A percentile compares a stretch with the other conserved stretches of the same genome.
Evolutionary conservation across 2,329 filamentous ascomycete species (phyloP).

Genomic region (Pyrenophora teres): DNA sequence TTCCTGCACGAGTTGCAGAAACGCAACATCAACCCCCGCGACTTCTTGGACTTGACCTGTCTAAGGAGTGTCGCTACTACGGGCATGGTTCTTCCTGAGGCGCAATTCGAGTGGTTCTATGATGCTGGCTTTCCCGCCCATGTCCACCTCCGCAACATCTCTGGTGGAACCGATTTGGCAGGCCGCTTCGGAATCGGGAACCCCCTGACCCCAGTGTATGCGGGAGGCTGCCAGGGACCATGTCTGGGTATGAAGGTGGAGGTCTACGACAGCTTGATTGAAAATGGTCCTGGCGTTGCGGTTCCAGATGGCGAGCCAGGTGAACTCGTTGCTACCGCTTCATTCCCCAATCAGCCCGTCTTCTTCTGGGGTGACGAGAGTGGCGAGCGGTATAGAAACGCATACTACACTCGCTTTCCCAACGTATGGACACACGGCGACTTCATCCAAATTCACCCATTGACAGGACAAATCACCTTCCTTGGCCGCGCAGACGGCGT

Average conservation of each 20-base stretch:
- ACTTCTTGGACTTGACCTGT: slow-evolving; percentile 65
- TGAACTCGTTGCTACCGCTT: slow-evolving; percentile 71
- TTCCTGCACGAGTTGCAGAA: slow-evolving; percentile 77
- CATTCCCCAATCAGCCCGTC: slow-evolving; percentile 76
- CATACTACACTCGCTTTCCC: slow-evolving; percentile 55
- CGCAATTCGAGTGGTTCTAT: slow-evolving; percentile 81
- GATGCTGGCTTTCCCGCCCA: slow-evolving; percentile 69
- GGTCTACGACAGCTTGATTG: slow-evolving; percentile 63
- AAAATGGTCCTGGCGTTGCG: slow-evolving; percentile 54
- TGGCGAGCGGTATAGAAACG: slow-evolving; percentile 51
- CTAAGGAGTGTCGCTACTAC: slow-evolving; percentile 70
- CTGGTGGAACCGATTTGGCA: slow-evolving; percentile 78
- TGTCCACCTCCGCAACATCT: slow-evolving; percentile 73
- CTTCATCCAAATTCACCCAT: slow-evolving; percentile 72
- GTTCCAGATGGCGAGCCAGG: slow-evolving; percentile 69
- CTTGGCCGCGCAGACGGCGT: slow-evolving; percentile 77
- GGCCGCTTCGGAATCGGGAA: slow-evolving; percentile 68
- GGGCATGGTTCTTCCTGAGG: slow-evolving; percentile 79
- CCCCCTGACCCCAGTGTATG: slow-evolving; percentile 68
- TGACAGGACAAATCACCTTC: slow-evolving; percentile 68
- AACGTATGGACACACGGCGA: slow-evolving; percentile 83
- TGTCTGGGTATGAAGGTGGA: slow-evolving; percentile 59
- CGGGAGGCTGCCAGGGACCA: slow-evolving; percentile 61
- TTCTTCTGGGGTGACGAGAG: slow-evolving; percentile 54
- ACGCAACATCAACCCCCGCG: slow-evolving; percentile 63